Conservation (phyloP, 495 filamentous ascomycete genomes). For the Aspergillus cristatus region DNA sequence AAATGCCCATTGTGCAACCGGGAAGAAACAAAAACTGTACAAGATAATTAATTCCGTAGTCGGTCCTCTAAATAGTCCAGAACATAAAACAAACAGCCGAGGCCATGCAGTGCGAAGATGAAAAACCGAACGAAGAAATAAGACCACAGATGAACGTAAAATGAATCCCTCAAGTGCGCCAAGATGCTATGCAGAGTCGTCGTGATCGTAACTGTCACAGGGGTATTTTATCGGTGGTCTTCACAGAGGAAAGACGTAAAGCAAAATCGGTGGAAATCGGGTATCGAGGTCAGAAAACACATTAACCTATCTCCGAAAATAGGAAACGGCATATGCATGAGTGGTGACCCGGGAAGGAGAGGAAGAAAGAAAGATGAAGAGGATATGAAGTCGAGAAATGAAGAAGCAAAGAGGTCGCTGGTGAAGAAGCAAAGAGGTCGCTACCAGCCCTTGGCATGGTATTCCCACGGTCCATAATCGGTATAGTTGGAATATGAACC, state of each 20-base stretch:
- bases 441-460: conserved; percentile 65
- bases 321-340: too few relatives aligned
- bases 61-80: conserved; percentile 5
- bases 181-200: conserved; percentile 41
- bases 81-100: conserved; percentile 23
- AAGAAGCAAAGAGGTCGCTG: too few relatives aligned
- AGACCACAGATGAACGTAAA: conserved; percentile 26
- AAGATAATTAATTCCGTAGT: conserved; percentile 32
- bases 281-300: conserved; percentile 26
- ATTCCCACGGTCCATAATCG: conserved; percentile 56
- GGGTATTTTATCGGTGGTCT: conserved; percentile 17
- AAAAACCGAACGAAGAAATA: conserved; percentile 11
- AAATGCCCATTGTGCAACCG: conserved; percentile 6
- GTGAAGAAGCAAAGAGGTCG: conserved; percentile 1
- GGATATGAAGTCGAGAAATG: conserved; percentile 8
- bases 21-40: conserved; percentile 32
- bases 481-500: conserved; percentile 59
- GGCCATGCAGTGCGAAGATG: conserved; percentile 14
- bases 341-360: too few relatives aligned
- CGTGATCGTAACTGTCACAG: conserved; percentile 37
- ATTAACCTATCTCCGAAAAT: conserved; percentile 12
- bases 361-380: too few relatives aligned
- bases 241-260: conserved; percentile 10
- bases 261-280: conserved; percentile 13
- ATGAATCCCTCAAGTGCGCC: conserved; percentile 33